Percentiles rank a stretch among this genome's conserved stretches.
Conservation (phyloP, 345 rosid species). For the Limnanthes douglasii region DNA sequence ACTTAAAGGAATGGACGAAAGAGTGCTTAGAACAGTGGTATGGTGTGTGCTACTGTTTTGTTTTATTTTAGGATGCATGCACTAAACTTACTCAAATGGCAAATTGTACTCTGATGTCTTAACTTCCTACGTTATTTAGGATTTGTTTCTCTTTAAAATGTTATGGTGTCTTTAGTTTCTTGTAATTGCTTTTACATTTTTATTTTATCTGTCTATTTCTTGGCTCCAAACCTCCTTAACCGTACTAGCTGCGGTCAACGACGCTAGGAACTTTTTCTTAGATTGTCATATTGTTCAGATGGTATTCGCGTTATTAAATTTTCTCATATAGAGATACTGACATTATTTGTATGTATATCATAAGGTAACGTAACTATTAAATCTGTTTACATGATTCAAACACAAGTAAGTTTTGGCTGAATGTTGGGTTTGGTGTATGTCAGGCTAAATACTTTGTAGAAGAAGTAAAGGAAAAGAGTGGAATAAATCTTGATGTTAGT, state of each 20-base stretch:
- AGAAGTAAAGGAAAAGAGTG: constrained; percentile 83
- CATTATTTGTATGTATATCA: neutral
- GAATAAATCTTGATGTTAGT: constrained; percentile 42
- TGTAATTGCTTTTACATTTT: no score
- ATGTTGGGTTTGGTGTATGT: constrained; percentile 8
- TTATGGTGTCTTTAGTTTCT: no score
- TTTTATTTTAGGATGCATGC: neutral
- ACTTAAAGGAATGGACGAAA: constrained; percentile 57
- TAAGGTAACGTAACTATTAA: no score
- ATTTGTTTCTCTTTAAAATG: no score
- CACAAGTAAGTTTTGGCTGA: constrained; percentile 7
- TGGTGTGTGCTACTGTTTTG: neutral
- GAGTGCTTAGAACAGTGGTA: constrained; percentile 65
- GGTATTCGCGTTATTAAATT: no score
- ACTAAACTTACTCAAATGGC: neutral
- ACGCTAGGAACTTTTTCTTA: no score
- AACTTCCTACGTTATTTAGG: no score
- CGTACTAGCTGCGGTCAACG: no score
- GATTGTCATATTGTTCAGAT: no score
- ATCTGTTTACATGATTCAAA: neutral
- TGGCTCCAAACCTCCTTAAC: no score
- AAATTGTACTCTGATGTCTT: no score
- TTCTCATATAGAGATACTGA: neutral
- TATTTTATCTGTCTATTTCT: no score
- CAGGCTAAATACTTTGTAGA: constrained; percentile 77